These are phyloP conservation scores for Lindgomyces ingoldianus DNA, from an alignment of 495 filamentous ascomycete genomes.

Conservation along the genomic window DNA sequence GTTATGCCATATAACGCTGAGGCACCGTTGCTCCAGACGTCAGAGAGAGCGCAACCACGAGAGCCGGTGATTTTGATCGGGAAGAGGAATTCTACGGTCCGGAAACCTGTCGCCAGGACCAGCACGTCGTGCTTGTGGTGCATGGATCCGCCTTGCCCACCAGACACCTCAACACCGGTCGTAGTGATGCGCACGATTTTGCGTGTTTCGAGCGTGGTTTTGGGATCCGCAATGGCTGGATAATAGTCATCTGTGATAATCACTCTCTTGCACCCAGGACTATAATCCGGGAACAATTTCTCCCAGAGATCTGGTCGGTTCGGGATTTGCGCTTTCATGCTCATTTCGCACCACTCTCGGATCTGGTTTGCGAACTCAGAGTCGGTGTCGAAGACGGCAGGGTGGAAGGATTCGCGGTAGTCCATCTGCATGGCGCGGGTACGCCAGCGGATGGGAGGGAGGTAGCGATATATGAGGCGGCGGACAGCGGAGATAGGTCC, in stretches of 20 bases:
- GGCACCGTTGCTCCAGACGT: slow-evolving; percentile 55
- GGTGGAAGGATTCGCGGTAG: slow-evolving; percentile 50
- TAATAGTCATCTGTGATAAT: slow-evolving; percentile 60
- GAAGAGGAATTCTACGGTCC: slow-evolving; percentile 56
- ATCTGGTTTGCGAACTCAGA: slow-evolving; percentile 45
- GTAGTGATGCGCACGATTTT: slow-evolving; percentile 49
- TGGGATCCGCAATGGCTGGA: slow-evolving; percentile 47
- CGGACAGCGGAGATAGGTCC: slow-evolving; percentile 46
- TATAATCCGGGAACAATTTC: slow-evolving; percentile 53
- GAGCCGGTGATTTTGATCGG: slow-evolving; percentile 55
- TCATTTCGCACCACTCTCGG: slow-evolving; percentile 36
- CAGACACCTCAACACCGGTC: slow-evolving; percentile 50
- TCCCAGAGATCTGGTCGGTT: slow-evolving; percentile 53
- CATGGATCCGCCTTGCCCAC: slow-evolving; percentile 20
- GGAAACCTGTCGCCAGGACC: slow-evolving; percentile 59
- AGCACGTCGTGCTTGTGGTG: slow-evolving; percentile 56
- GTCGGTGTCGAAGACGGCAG: slow-evolving; percentile 44
- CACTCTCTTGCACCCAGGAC: slow-evolving; percentile 58
- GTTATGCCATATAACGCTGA: slow-evolving; percentile 52
- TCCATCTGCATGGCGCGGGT: slow-evolving; percentile 54
- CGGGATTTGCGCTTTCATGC: slow-evolving; percentile 46
- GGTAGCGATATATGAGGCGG: slow-evolving; percentile 46
- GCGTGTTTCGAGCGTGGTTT: slow-evolving; percentile 55
- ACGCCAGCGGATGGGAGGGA: slow-evolving; percentile 51
- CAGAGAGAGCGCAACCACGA: slow-evolving; percentile 46